Base-by-base conservation (phyloP, 306 rosid genomes). In the Comarum palustre region DNA sequence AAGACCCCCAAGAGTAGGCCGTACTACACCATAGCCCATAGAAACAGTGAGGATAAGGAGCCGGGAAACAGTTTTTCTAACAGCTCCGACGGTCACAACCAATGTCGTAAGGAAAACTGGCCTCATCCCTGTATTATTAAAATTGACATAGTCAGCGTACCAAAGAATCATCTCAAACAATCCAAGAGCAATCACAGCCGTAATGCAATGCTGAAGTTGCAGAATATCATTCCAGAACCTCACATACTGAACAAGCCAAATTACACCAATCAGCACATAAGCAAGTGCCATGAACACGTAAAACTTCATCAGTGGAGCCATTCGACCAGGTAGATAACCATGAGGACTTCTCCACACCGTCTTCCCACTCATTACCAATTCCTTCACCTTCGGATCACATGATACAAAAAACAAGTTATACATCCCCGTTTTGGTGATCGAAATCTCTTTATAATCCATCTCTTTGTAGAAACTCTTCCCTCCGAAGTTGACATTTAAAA, bases 21-120 rank as follows among this genome's bases (percentile, higher is more conserved):
- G 85, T 80, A 94, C 97, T 69, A 94, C 98, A 42, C 98, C 97
- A 81, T 94, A 94, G 68, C 98, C 98, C 98, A 94, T 94, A 31
- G 97, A 85, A 80, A 94, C 92, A 50, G 83, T 84, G 62, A 91
- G 96, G 55, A 94, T 86, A 73, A 94, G 96, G 72, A 94, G 86
- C 1, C 96, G 89, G 46, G 92, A 82, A 73, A 94, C 62, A 54
- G 96, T 78, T 88, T 91, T 91, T 73, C 96, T 86, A 52, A 89
- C 77, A 73, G 92, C 90, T 76, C 92, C 97, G 69, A 94, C 68
- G 2, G 96, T 94, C 75, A 94, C 97, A 76, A 94, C 98, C 91
- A 90, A 89, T 61, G 96, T 84, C 11, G 97, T 94, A 80, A 94
- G 65, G 8, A 81, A 80, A 78, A 94, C 76, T 19, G 97, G 97